phyloP scores from a whole-genome alignment of 345 rosid genomes.

The Cardiospermum halicacabum region DNA sequence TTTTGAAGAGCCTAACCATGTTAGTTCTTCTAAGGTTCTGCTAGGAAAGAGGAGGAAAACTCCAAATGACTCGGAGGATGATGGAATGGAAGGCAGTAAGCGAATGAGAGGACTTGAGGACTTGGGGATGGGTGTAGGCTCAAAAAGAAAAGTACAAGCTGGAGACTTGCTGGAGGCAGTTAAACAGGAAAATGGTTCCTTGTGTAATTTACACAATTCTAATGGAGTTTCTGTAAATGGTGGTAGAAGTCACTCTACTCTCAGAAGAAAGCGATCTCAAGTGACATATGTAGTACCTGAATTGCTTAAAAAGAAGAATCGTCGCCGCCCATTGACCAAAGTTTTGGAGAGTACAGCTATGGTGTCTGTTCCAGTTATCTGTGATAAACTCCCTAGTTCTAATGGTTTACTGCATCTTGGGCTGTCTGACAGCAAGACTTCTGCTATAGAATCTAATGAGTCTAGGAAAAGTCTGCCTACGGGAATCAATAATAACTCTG shows the following conservation, averaged over 20 bases:
- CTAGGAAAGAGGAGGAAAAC: slow-evolving; percentile 75
- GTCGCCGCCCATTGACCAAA: slow-evolving; percentile 79
- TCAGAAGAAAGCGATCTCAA: slow-evolving; percentile 71
- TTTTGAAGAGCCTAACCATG: slow-evolving; percentile 53
- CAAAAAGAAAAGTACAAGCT: slow-evolving; percentile 37
- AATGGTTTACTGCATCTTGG: slow-evolving; percentile 44
- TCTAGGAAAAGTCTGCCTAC: slow-evolving; percentile 47
- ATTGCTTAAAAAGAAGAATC: slow-evolving; percentile 58
- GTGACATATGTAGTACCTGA: slow-evolving; percentile 52
- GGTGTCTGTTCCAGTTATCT: slow-evolving; percentile 67
- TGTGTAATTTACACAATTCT: slow-evolving; percentile 33
- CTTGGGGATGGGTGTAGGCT: slow-evolving; percentile 59
- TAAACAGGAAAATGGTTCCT: slow-evolving; percentile 35
- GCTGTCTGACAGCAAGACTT: slow-evolving; percentile 50
- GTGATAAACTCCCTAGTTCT: slow-evolving; percentile 59
- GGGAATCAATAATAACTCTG: slow-evolving; percentile 53
- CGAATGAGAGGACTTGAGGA: slow-evolving; percentile 99
- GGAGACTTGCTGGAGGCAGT: slow-evolving; percentile 26
- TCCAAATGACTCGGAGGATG: slow-evolving; percentile 96
- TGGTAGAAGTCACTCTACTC: slow-evolving; percentile 36
- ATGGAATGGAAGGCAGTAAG: slow-evolving; percentile 87
- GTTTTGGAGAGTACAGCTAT: slow-evolving; percentile 86
- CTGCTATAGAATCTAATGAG: slow-evolving; percentile 51
- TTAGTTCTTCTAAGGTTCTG: slow-evolving; percentile 41
- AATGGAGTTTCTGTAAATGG: slow-evolving; percentile 53